A percentile compares a stretch with the other conserved stretches of the same genome.
These are phyloP conservation scores for Magnaporthiopsis incrustans DNA, from an alignment of 2,329 filamentous ascomycete genomes.

Conservation along the genomic window DNA sequence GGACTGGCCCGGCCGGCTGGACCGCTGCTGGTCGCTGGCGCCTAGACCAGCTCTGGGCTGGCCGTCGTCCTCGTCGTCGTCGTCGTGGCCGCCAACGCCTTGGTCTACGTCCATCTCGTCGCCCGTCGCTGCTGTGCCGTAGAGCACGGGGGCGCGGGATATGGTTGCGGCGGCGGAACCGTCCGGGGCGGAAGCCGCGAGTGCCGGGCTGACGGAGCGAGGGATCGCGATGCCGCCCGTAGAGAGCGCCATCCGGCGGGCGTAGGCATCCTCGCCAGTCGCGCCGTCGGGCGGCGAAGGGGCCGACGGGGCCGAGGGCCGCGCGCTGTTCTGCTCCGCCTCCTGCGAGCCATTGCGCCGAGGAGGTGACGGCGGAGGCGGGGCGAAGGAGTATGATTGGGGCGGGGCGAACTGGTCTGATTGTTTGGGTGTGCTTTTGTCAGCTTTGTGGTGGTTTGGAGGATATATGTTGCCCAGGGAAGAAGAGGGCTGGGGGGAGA, in stretches of 20 bases:
- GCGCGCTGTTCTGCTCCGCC: background rate
- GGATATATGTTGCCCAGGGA: background rate
- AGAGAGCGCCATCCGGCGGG: constrained; percentile 52
- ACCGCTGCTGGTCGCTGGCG: constrained; percentile 20
- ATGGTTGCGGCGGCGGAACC: constrained; percentile 47
- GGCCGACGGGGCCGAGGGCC: constrained; percentile 30
- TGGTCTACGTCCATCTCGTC: constrained; percentile 32
- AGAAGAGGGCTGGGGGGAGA: background rate
- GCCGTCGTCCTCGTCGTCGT: constrained; percentile 20
- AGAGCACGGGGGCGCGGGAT: constrained; percentile 70
- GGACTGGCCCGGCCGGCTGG: constrained; percentile 67
- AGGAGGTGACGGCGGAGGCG: constrained; percentile 43
- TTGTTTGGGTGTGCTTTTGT: background rate
- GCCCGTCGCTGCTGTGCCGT: constrained; percentile 37
- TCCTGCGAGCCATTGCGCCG: constrained; percentile 22
- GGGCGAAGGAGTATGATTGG: constrained; percentile 46
- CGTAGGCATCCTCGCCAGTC: constrained; percentile 63
- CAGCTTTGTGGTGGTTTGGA: background rate
- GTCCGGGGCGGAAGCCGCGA: constrained; percentile 25
- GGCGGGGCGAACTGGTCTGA: constrained; percentile 55
- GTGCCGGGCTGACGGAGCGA: constrained; percentile 23
- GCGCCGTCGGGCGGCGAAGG: constrained; percentile 44
- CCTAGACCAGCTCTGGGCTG: constrained; percentile 13
- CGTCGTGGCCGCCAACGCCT: constrained; percentile 20
- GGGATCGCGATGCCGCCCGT: constrained; percentile 24